Conservation (phyloP, 2,329 filamentous ascomycete genomes). For the Fusarium vanettenii region DNA sequence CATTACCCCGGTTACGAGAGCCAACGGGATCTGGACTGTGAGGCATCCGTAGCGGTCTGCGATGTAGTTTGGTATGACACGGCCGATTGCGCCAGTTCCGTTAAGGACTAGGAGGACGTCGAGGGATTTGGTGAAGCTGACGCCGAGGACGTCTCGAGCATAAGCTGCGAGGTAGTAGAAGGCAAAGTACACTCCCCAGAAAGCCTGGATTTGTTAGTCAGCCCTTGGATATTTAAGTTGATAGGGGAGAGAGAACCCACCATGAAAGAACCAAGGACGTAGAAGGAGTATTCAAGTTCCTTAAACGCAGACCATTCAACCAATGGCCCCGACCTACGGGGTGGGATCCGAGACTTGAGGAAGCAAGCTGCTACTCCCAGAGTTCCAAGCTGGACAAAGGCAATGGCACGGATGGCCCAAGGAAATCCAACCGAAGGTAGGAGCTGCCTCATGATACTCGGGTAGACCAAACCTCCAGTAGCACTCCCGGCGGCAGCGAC, state of each 20-base stretch:
- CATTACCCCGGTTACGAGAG: neutral
- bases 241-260: neutral
- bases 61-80: conserved; percentile 2
- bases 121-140: neutral
- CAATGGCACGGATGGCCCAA: conserved; percentile 12
- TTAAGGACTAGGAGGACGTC: conserved; percentile 7
- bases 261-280: conserved; percentile 4
- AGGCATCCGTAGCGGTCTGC: conserved; percentile 2
- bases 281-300: conserved; percentile 9
- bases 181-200: conserved; percentile 10
- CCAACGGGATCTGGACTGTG: neutral
- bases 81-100: conserved; percentile 2
- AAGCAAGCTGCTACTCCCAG: neutral
- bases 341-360: conserved; percentile 1
- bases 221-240: too few species aligned
- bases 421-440: conserved; percentile 9
- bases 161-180: conserved; percentile 12
- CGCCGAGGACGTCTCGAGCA: neutral
- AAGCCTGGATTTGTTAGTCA: neutral
- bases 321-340: neutral
- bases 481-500: conserved; percentile 6
- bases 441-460: conserved; percentile 6
- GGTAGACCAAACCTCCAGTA: conserved; percentile 4
- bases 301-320: conserved; percentile 15
- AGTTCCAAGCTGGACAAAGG: conserved; percentile 9